Evolutionary conservation across 768 basidiomycete genomes (phyloP).

Genomic region (Obba rivulosa): DNA sequence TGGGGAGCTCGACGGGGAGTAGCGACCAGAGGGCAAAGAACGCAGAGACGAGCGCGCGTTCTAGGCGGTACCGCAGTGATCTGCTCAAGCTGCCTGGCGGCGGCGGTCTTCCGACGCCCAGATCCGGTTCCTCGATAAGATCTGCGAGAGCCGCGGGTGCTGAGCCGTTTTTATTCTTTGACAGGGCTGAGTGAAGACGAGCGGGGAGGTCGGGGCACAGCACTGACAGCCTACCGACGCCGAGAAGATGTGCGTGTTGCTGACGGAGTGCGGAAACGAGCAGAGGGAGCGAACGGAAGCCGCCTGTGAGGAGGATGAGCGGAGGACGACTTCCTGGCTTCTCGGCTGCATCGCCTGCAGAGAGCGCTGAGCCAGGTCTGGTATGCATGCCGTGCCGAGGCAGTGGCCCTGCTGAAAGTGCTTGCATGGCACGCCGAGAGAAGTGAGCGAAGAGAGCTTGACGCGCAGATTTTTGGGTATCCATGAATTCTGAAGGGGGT

Average conservation of each 20-base stretch:
- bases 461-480: slow-evolving; percentile 33
- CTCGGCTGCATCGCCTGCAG: no score
- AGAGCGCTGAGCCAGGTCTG: no score
- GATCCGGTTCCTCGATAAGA: neutral
- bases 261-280: slow-evolving; percentile 48
- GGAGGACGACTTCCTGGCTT: no score
- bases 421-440: slow-evolving; percentile 47
- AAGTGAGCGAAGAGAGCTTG: slow-evolving; percentile 75
- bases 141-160: neutral
- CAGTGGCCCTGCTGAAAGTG: slow-evolving; percentile 28
- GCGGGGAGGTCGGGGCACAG: slow-evolving; percentile 43
- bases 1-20: slow-evolving; percentile 39
- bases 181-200: slow-evolving; percentile 1
- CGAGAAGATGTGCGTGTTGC: slow-evolving; percentile 66
- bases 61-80: slow-evolving; percentile 6
- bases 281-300: slow-evolving; percentile 55
- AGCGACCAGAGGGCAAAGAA: slow-evolving; percentile 8
- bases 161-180: neutral
- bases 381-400: slow-evolving; percentile 12
- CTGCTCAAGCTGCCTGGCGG: neutral
- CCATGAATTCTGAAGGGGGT: slow-evolving; percentile 20
- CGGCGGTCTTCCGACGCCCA: slow-evolving; percentile 1
- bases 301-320: slow-evolving; percentile 81
- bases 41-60: slow-evolving; percentile 12
- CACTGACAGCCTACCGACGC: slow-evolving; percentile 66